Base-by-base conservation (phyloP, 163 green algal species). In the Picocystis sp. region DNA sequence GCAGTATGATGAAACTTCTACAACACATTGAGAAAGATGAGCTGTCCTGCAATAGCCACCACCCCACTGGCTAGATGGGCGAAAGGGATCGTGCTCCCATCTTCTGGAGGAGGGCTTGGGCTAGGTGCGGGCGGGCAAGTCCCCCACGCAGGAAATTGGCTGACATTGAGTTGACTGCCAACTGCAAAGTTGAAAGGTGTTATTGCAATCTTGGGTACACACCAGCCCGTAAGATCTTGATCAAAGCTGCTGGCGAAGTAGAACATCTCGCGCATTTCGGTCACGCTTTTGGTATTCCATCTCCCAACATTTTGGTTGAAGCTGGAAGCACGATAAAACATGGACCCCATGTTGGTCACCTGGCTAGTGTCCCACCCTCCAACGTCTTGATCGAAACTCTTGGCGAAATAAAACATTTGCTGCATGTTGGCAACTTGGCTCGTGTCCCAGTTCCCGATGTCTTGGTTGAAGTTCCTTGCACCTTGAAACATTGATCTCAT, bases 201-300 rank as follows among this genome's bases (percentile, higher is more conserved):
- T n/a, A n/a, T n/a, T n/a, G n/a, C n/a, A n/a, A n/a, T n/a, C n/a
- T n/a, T n/a, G n/a, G n/a, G n/a, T n/a, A n/a, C n/a, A n/a, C n/a
- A n/a, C 56, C 56, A 63, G 2, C 15, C 10, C 12, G 9, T 17
- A 10, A 58, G 25, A 5, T 34, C 2, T 47, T 58, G 46, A 19
- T 63, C 55, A 45, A 63, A 63, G 22, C 11, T 45, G 29, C 21
- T 34, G 13, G 47, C 23, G 12, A 45, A 23, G 5, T 11, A 21
- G 22, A 63, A 58, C 56, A 63, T 63, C 41, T 48, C 42, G 11
- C 15, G 12, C 56, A 63, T 63, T 23, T 63, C 25, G 14, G 48
- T 63, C n/a, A 63, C 56, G 2, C 11, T 48, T 9, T 11, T 46
- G 3, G 21, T 29, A 45, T 63, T 25, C 56, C 48, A 63, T 3